Percentiles rank a stretch among this genome's conserved stretches.
Evolutionary conservation across 2,329 filamentous ascomycete genomes (phyloP).

Genomic region (Verticillium zaregamsianum): DNA sequence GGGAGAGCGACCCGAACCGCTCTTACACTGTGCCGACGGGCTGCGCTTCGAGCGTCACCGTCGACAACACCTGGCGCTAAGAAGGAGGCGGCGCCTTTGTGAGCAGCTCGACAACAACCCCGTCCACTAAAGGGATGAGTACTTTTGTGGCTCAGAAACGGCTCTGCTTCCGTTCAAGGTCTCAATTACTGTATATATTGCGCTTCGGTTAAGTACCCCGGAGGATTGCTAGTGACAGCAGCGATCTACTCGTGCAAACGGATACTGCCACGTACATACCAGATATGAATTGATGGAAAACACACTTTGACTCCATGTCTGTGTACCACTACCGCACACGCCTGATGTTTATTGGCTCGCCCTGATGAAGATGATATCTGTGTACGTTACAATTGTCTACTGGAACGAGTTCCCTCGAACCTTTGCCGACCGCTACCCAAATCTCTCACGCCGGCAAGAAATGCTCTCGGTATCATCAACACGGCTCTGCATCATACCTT

Average conservation of each 20-base stretch:
- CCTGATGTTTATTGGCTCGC: no score
- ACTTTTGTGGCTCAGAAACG: background rate
- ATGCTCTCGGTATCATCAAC: no score
- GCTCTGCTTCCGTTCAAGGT: background rate
- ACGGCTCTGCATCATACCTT: no score
- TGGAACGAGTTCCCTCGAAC: no score
- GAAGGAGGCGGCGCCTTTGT: background rate
- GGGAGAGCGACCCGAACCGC: slow-evolving; percentile 52
- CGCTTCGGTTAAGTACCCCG: background rate
- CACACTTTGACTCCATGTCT: background rate
- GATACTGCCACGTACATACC: background rate
- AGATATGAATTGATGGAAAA: background rate
- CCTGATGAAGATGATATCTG: no score
- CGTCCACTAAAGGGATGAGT: background rate
- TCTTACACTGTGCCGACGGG: slow-evolving; percentile 25
- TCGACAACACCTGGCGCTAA: slow-evolving; percentile 22
- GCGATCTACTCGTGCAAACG: background rate
- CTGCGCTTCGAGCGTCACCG: slow-evolving; percentile 15
- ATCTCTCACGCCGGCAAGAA: no score
- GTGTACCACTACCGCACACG: no score
- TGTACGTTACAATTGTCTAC: no score
- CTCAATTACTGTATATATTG: background rate
- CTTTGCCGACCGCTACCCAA: no score
- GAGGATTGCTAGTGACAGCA: background rate
- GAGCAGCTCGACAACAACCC: background rate